phyloP scores from a whole-genome alignment of 116 monocot genomes.

The Zostera marina region DNA sequence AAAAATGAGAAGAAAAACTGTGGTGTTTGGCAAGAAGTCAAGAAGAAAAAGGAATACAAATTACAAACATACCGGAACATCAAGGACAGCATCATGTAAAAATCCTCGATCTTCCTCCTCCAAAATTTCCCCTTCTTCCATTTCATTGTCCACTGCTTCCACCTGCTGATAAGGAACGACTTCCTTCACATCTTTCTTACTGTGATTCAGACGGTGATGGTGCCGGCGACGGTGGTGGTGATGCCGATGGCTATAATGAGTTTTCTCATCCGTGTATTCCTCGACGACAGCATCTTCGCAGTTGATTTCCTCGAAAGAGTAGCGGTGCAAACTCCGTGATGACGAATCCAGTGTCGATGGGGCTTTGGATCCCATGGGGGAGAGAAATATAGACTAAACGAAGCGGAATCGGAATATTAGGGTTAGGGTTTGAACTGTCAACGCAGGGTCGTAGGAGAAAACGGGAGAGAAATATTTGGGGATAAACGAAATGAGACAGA shows the following conservation, averaged over 20 bases:
- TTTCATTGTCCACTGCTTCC: constrained; percentile 22
- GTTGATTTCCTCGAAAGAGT: background rate
- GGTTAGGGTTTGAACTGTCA: constrained; percentile 1
- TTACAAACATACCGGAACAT: constrained; percentile 33
- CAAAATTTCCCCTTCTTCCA: constrained; percentile 72
- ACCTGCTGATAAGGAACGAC: background rate
- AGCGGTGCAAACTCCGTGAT: constrained; percentile 7
- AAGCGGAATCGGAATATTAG: background rate
- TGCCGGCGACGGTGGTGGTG: too few relatives aligned
- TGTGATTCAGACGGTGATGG: too few relatives aligned
- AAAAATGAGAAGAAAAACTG: too few relatives aligned
- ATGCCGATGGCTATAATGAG: too few relatives aligned
- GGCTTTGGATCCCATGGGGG: constrained; percentile 8
- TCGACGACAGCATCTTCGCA: constrained; percentile 3
- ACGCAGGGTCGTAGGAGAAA: background rate
- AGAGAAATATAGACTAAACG: background rate
- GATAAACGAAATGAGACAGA: too few relatives aligned
- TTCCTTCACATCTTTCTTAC: background rate
- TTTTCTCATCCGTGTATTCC: too few relatives aligned
- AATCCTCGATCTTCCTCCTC: constrained; percentile 28
- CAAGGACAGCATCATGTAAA: constrained; percentile 1
- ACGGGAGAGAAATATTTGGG: too few relatives aligned
- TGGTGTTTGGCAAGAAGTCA: background rate
- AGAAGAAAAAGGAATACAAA: background rate
- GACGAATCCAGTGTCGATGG: background rate